Percentiles rank a stretch among this genome's conserved stretches.
These are phyloP conservation scores for Rubus parviflorus DNA, from an alignment of 306 rosid genomes.

Conservation along the genomic window DNA sequence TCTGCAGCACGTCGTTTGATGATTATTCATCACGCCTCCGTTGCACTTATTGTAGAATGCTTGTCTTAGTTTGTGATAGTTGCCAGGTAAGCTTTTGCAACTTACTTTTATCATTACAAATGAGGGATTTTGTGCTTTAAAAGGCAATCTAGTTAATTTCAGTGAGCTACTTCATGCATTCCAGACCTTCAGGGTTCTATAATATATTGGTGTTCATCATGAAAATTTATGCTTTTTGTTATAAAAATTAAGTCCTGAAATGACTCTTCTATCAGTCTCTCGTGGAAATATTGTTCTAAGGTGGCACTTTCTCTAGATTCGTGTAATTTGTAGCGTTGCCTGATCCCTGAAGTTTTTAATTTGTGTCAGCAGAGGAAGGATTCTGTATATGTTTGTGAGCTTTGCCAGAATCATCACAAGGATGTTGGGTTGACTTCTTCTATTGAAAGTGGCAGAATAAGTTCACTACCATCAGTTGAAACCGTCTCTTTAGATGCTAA, in stretches of 20 bases:
- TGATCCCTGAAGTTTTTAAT: slow-evolving; percentile 26
- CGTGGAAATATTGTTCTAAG: neutral
- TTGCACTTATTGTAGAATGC: slow-evolving; percentile 83
- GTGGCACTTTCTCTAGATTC: slow-evolving; percentile 3
- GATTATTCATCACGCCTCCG: slow-evolving; percentile 85
- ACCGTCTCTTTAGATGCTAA: slow-evolving; percentile 34
- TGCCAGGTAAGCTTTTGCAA: slow-evolving; percentile 64
- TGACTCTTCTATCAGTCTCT: neutral
- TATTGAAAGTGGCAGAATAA: slow-evolving; percentile 37
- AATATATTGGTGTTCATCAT: neutral
- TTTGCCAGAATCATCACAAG: slow-evolving; percentile 77
- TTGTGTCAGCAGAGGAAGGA: slow-evolving; percentile 50
- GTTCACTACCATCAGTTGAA: slow-evolving; percentile 27
- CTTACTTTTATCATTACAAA: slow-evolving; percentile 3
- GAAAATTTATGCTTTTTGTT: neutral
- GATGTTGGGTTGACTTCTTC: slow-evolving; percentile 32
- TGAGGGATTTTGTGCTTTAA: neutral
- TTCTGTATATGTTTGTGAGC: slow-evolving; percentile 60
- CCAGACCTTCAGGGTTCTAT: neutral
- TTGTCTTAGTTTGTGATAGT: slow-evolving; percentile 68
- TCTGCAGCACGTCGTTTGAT: slow-evolving; percentile 65
- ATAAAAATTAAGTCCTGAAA: neutral
- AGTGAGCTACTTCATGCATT: neutral
- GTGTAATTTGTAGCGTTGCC: neutral
- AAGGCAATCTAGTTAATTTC: no score